Evolutionary conservation across 495 filamentous ascomycete genomes (phyloP), one percentile per base, ranked within the genome.

Genomic region (Penicillium malachiteum): DNA sequence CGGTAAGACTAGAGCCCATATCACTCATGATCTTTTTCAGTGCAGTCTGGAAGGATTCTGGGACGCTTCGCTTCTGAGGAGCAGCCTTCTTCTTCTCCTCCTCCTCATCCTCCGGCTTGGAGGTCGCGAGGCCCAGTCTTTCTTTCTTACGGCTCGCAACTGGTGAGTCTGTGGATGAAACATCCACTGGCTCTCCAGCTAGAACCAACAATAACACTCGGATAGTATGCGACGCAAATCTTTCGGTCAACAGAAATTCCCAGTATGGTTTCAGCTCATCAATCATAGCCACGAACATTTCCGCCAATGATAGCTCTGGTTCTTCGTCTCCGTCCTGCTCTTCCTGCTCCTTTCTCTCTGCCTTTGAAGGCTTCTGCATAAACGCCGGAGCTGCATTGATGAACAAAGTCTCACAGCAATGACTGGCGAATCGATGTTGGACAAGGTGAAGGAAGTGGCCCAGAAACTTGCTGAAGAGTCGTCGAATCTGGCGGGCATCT

Each of bases 321-420:
- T 72, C 70, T 6, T 67, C 59, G 18, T 71, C 65, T n/a, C 48
- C 48, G 5, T 52, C 69, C 38, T 74, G 68, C 16, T 71, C 69
- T 38, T 74, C 69, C 16, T 71, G 59, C 57, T 34, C 54, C 12
- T 65, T 70, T 2, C 72, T 69, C 12, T 75, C 71, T 7, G 76
- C 60, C 32, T 81, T 82, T 10, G 77, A 68, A 33, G 81, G 74
- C 48, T 78, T 81, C 57, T 86, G 73, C 17, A 86, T 88, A 21
- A 96, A 87, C 7, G 88, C 74, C 0, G 88, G 85, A 14, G 92
- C 92, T 8, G 88, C 87, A 52, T 87, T 82, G 35, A 91, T 76
- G 63, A 98, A 97, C 9, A 98, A 78, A 13, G 89, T 91, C 74
- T 98, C 94, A 70, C 93, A 97, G 67, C 92, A 97, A 72, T 98